Base-by-base conservation (phyloP, 2,329 filamentous ascomycete genomes). In the Fusarium equiseti region DNA sequence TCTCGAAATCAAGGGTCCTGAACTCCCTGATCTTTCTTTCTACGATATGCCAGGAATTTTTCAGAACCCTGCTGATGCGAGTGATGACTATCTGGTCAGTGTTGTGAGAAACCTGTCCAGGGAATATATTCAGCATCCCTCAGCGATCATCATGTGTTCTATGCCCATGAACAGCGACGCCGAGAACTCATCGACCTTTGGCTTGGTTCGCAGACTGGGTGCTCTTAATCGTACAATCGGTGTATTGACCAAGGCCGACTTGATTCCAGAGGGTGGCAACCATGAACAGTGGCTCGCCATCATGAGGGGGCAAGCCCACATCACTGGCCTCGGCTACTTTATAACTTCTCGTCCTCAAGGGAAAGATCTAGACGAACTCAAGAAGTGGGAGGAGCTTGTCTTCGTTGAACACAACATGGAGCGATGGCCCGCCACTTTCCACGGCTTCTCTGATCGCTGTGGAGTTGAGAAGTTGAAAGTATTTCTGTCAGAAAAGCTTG, bases 1-100 rank as follows among this genome's bases (percentile, higher is more conserved):
- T 0, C 83, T 97, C 0, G 88, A 94, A 55, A 94, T 97, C 27
- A 89, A 89, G 1, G 91, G 91, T 0, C 91, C 92, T 0, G 85
- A 84, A 0, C 85, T 95, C 0, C 91, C 93, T 0, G 89, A 93
- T 8, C 78, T 97, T 0, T 93, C 91, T 0, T 97, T 97, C 73
- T 95, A 93, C 66, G 94, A 97, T 66, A 84, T 97, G 1, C 94
- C 94, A 0, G 94, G 94, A 0, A 89, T 97, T 0, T 95, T 97
- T 66, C 89, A 90, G 22, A 91, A 91, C 10, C 86, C 90, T 0
- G 88, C 89, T 3, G 84, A 89, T 10, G 86, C 87, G 10, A 83
- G 88, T 5, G 89, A 95, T 18, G 84, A 87, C 12, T 92, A 92
- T 60, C 82, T 95, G 0, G 91, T 95, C 15, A 83, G 86, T 0